Conservation (phyloP, 768 basidiomycete species). For the Steccherinum ochraceum region DNA sequence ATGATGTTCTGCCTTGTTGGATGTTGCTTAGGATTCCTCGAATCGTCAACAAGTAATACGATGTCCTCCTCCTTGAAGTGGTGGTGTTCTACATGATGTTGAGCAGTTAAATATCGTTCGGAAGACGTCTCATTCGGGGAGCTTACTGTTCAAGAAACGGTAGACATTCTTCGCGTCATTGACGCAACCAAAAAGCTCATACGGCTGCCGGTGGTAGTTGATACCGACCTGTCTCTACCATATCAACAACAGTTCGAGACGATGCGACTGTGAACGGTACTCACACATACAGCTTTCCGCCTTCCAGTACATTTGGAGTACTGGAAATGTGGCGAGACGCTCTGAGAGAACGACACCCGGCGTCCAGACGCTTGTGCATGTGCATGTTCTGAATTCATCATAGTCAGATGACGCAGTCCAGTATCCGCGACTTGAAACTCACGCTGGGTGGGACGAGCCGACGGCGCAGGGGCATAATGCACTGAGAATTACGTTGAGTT, state of each 20-base stretch:
- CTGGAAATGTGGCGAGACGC: slow-evolving; percentile 34
- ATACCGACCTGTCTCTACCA: slow-evolving; percentile 65
- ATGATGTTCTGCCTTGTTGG: slow-evolving; percentile 85
- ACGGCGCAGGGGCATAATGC: background rate
- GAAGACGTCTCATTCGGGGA: too few species aligned
- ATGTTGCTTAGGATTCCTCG: slow-evolving; percentile 46
- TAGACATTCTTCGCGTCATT: slow-evolving; percentile 85
- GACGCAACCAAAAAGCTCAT: slow-evolving; percentile 79
- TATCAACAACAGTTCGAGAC: background rate
- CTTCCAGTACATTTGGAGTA: slow-evolving; percentile 86
- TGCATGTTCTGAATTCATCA: background rate
- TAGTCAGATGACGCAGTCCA: background rate
- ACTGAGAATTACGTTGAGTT: too few species aligned
- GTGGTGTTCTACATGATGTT: slow-evolving; percentile 8
- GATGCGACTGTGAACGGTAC: slow-evolving; percentile 18
- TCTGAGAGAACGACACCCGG: background rate
- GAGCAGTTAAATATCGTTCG: background rate
- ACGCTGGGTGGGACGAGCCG: background rate
- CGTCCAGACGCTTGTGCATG: background rate
- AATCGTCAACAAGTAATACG: slow-evolving; percentile 79
- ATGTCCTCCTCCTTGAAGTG: slow-evolving; percentile 57
- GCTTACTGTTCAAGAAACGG: slow-evolving; percentile 66
- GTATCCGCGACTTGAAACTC: background rate
- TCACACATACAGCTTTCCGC: slow-evolving; percentile 83
- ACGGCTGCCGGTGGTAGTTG: slow-evolving; percentile 68